These are phyloP conservation scores for Phytophthora podocarpi DNA, from an alignment of 352 stramenopile species.

Conservation along the genomic window DNA sequence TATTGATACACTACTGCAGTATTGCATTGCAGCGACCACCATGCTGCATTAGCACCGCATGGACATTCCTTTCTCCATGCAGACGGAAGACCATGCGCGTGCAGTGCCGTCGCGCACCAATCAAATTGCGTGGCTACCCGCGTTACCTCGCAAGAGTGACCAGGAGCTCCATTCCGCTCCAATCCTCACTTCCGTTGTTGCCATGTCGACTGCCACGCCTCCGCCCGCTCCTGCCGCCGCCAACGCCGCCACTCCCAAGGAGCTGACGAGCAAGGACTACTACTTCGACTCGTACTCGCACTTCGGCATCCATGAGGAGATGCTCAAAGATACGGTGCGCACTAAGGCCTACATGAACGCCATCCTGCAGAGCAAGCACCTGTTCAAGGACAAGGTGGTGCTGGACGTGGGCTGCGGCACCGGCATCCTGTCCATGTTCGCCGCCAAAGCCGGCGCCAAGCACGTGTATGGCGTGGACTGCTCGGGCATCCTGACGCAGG, in stretches of 20 bases:
- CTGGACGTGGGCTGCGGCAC: constrained; percentile 97
- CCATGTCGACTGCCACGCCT: constrained; percentile 44
- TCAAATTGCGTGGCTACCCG: constrained; percentile 24
- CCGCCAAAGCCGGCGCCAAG: constrained; percentile 91
- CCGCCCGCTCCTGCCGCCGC: constrained; percentile 21
- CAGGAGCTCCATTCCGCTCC: constrained; percentile 8
- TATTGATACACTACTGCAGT: no score
- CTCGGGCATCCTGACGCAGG: constrained; percentile 95
- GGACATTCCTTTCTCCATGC: no score
- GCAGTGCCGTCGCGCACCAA: constrained; percentile 21
- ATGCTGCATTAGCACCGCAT: neutral
- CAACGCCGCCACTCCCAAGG: constrained; percentile 30
- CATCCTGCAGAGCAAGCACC: constrained; percentile 96
- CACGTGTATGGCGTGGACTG: constrained; percentile 96
- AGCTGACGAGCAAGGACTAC: constrained; percentile 95
- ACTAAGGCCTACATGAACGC: constrained; percentile 98
- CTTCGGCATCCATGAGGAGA: constrained; percentile 99
- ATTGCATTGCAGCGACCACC: no score
- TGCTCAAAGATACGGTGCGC: constrained; percentile 97
- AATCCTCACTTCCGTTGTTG: neutral
- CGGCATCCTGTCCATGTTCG: constrained; percentile 97
- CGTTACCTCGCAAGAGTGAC: constrained; percentile 11
- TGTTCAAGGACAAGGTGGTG: constrained; percentile 98
- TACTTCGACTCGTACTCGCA: constrained; percentile 99
- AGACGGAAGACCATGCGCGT: no score